Base-by-base conservation (phyloP, 495 filamentous ascomycete species). In the Lasiosphaeria ovina region DNA sequence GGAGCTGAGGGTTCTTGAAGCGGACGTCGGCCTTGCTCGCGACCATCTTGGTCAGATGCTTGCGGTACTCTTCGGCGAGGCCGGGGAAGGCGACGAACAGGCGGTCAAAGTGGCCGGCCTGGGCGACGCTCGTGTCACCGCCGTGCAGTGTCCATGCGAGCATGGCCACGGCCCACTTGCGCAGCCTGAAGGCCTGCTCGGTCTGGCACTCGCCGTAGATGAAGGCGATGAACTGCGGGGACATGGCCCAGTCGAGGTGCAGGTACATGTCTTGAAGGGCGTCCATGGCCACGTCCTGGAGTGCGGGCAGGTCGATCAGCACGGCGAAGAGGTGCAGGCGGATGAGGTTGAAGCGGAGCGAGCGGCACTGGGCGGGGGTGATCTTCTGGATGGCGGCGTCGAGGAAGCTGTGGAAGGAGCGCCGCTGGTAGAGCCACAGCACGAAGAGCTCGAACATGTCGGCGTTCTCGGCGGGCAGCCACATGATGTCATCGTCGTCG, bases 111-210 rank as follows among this genome's bases (percentile, higher is more conserved):
- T 60, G 69, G 33, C 64, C 64, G 44, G 70, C 57, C 35, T 60
- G 51, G 35, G 52, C 32, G 7, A 34, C 16, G 33, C 50, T 54
- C 59, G 52, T 61, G 34, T 71, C 64, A n/a, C 58, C 61, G 17
- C 65, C 64, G 54, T 69, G 64, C 10, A 79, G 70, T 9, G 70
- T 70, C 74, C 77, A 80, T 3, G 77, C 77, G 16, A 78, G 72
- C 78, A 81, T 79, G 32, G 77, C 77, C 2, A 80, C 73, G 11
- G 77, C 76, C 78, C 78, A 81, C 55, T 73, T 74, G 16, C 78
- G 74, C 31, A 81, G 66, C 16, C 74, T 68, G 49, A 74, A 68
- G 51, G 76, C 71, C 52, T 72, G 72, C 9, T 72, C 63, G 11
- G 72, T 51, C 45, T 77, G 75, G 66, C 77, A 79, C 51, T 74